Conservation (phyloP, 106 monocot species). For the Dendrobium chrysotoxum region DNA sequence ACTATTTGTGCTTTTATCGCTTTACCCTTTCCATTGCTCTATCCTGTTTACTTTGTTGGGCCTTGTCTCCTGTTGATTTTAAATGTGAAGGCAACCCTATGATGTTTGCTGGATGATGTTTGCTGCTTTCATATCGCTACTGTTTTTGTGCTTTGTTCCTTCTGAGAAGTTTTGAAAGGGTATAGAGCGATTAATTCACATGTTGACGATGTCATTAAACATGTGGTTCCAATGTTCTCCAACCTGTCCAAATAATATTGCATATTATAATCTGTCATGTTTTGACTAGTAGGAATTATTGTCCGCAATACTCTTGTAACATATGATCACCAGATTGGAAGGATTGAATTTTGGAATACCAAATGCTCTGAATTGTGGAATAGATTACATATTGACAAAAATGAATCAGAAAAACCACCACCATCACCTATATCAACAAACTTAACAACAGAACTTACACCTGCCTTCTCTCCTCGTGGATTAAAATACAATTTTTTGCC, state of each 20-base stretch:
- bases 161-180: not conserved
- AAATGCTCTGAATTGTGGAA: conserved; percentile 86
- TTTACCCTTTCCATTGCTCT: not conserved
- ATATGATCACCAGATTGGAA: conserved; percentile 80
- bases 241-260: not conserved
- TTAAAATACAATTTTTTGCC: conserved; percentile 18
- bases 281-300: conserved; percentile 61
- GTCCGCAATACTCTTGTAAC: conserved; percentile 90
- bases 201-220: not conserved
- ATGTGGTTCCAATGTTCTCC: not conserved
- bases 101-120: not conserved
- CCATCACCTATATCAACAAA: conserved; percentile 8
- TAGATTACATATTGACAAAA: conserved; percentile 27
- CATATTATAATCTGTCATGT: not conserved
- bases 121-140: not conserved
- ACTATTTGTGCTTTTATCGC: not conserved
- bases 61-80: too few species aligned
- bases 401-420: conserved; percentile 18
- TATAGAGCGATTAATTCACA: not conserved
- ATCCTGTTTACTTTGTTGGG: not conserved
- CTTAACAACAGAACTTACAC: conserved; percentile 29
- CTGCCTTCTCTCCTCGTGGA: conserved; percentile 52
- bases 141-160: not conserved
- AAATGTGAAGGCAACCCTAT: not conserved
- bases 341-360: conserved; percentile 95